Percentiles rank a stretch among this genome's conserved stretches.
These are phyloP conservation scores for Metschnikowia reukaufii DNA, from an alignment of 805 yeast genomes.

Conservation along the genomic window DNA sequence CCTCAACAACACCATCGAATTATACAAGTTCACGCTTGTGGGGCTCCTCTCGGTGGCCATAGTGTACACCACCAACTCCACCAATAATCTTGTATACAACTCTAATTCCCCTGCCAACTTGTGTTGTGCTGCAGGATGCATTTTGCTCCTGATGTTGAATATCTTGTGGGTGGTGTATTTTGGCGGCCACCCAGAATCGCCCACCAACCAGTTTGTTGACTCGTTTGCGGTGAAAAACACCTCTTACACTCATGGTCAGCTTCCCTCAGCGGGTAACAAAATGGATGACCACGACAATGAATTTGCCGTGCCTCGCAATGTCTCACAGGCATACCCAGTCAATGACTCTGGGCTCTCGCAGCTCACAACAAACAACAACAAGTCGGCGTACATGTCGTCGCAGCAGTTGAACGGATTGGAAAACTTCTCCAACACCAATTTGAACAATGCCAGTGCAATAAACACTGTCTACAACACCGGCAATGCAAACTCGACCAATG, in stretches of 20 bases:
- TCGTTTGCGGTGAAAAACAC: conserved; percentile 64
- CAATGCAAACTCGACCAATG: conserved; percentile 19
- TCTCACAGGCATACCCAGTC: conserved; percentile 28
- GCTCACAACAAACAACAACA: conserved; percentile 27
- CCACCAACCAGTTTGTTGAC: conserved; percentile 80
- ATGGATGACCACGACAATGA: conserved; percentile 27
- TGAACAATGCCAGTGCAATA: conserved; percentile 27
- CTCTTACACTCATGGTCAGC: conserved; percentile 36
- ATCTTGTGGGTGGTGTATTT: conserved; percentile 83
- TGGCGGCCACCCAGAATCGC: conserved; percentile 90
- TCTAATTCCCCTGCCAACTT: conserved; percentile 60
- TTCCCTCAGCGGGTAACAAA: conserved; percentile 24
- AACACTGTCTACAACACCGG: conserved; percentile 19
- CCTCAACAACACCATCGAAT: conserved; percentile 61
- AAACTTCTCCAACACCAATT: conserved; percentile 44
- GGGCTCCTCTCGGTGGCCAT: conserved; percentile 69
- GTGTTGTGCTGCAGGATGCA: conserved; percentile 92
- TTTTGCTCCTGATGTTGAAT: conserved; percentile 77
- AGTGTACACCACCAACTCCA: conserved; percentile 80
- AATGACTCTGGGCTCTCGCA: conserved; percentile 38
- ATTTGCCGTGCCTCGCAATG: conserved; percentile 19
- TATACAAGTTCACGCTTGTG: conserved; percentile 60
- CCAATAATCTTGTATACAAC: conserved; percentile 73
- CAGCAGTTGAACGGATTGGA: conserved; percentile 63
- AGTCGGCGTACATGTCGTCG: conserved; percentile 47